A percentile compares a stretch with the other conserved stretches of the same genome.
These are phyloP conservation scores for Stereocaulon alpinum DNA, from an alignment of 495 filamentous ascomycete species.

Conservation along the genomic window DNA sequence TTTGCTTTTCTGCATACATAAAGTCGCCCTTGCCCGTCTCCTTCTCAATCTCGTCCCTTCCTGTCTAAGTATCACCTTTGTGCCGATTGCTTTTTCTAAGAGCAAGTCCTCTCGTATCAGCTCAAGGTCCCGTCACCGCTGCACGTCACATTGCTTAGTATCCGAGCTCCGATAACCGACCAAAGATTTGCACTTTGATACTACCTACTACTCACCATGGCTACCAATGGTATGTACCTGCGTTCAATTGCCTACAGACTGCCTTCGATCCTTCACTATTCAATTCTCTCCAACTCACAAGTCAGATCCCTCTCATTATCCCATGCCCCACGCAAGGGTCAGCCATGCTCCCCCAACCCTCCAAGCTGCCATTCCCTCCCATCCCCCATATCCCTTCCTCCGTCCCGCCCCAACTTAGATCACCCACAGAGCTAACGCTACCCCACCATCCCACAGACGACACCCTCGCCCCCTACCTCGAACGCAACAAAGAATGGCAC, in stretches of 20 bases:
- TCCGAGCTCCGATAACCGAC: neutral
- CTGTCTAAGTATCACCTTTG: neutral
- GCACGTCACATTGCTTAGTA: neutral
- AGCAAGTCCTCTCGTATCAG: neutral
- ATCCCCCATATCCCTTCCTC: neutral
- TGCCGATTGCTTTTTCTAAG: neutral
- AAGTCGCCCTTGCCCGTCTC: neutral
- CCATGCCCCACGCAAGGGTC: neutral
- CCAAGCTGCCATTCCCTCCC: neutral
- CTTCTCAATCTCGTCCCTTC: neutral
- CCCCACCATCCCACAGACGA: conserved; percentile 30
- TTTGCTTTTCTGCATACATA: neutral
- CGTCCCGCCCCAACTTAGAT: neutral
- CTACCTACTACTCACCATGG: conserved; percentile 4
- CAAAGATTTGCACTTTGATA: neutral
- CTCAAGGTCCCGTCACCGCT: neutral
- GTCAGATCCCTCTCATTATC: conserved; percentile 4
- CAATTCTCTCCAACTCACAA: neutral
- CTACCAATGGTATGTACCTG: conserved; percentile 15
- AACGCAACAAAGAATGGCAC: conserved; percentile 64
- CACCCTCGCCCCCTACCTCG: conserved; percentile 44
- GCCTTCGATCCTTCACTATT: conserved; percentile 7
- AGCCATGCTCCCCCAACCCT: neutral
- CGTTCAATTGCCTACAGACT: conserved; percentile 1
- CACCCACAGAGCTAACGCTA: neutral